Conservation (phyloP, 116 monocot species). For the Trichopus zeylanicus region DNA sequence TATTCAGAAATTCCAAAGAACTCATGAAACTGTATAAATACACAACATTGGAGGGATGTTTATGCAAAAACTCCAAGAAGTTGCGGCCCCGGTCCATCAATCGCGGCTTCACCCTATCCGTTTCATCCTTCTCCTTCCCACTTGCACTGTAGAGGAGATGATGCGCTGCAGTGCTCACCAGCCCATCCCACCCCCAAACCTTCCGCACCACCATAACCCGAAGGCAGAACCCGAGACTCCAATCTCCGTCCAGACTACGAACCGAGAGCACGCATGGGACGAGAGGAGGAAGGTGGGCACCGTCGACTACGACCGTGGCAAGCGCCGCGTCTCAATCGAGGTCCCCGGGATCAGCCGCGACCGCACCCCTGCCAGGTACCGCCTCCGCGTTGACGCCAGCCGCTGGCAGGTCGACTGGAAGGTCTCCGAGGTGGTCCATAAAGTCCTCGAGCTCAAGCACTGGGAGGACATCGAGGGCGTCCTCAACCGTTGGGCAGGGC, state of each 20-base stretch:
- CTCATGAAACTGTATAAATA: too few relatives aligned
- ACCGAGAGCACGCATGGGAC: conserved; percentile 15
- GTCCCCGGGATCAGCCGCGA: conserved; percentile 58
- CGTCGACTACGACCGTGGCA: conserved; percentile 78
- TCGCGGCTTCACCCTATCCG: too few relatives aligned
- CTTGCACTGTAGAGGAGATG: too few relatives aligned
- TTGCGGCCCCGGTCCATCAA: too few relatives aligned
- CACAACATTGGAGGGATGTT: too few relatives aligned
- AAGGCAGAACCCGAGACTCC: background rate
- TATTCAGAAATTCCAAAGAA: too few relatives aligned
- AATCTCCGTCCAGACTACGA: background rate
- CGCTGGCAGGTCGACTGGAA: conserved; percentile 75
- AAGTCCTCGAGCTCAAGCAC: conserved; percentile 45
- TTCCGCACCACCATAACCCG: conserved; percentile 3
- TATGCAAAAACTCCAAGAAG: too few relatives aligned
- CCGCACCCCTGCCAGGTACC: conserved; percentile 57
- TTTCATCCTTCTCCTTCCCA: too few relatives aligned
- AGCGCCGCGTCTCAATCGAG: conserved; percentile 29
- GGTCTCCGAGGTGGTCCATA: conserved; percentile 76
- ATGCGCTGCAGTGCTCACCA: background rate
- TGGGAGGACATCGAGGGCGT: conserved; percentile 78
- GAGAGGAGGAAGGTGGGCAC: conserved; percentile 41
- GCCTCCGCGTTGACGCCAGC: conserved; percentile 43
- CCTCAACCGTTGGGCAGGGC: conserved; percentile 81
- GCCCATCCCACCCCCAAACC: background rate